Evolutionary conservation across 805 yeast genomes (phyloP).

Genomic region (Blastobotrys muscicola): DNA sequence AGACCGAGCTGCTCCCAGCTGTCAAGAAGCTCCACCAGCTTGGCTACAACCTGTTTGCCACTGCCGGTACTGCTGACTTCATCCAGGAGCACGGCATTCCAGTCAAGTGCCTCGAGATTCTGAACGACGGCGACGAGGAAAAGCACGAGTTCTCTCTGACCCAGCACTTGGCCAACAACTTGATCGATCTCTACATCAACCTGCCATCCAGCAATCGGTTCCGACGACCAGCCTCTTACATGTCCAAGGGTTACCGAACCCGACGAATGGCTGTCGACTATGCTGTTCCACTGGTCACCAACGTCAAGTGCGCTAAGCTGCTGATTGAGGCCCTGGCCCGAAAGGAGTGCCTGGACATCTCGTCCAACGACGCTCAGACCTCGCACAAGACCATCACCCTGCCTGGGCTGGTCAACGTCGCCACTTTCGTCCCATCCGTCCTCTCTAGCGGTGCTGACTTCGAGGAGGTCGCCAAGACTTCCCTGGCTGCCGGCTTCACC

Average conservation of each 20-base stretch:
- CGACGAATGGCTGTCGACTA: conserved; percentile 99
- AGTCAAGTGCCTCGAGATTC: conserved; percentile 87
- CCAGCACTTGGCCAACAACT: conserved; percentile 91
- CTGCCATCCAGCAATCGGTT: conserved; percentile 94
- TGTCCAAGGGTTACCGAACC: conserved; percentile 93
- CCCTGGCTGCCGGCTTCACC: conserved; percentile 82
- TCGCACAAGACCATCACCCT: conserved; percentile 73
- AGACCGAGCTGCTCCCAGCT: conserved; percentile 83
- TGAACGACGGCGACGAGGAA: conserved; percentile 59
- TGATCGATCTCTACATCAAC: conserved; percentile 93
- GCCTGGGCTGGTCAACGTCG: conserved; percentile 81
- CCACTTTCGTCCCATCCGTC: conserved; percentile 67
- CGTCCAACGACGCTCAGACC: conserved; percentile 79
- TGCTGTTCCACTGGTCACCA: conserved; percentile 94
- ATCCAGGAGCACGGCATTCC: conserved; percentile 91
- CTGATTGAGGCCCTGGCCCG: conserved; percentile 89
- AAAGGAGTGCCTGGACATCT: conserved; percentile 44
- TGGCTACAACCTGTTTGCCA: conserved; percentile 89
- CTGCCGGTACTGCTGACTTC: conserved; percentile 98
- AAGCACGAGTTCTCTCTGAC: conserved; percentile 92
- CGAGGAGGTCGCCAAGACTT: conserved; percentile 57
- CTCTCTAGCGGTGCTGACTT: conserved; percentile 47
- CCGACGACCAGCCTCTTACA: conserved; percentile 97
- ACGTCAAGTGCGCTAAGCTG: conserved; percentile 93
- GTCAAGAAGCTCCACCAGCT: conserved; percentile 69